A percentile compares a stretch with the other conserved stretches of the same genome.
phyloP scores from a whole-genome alignment of 306 rosid genomes.

The Alnus rubra region DNA sequence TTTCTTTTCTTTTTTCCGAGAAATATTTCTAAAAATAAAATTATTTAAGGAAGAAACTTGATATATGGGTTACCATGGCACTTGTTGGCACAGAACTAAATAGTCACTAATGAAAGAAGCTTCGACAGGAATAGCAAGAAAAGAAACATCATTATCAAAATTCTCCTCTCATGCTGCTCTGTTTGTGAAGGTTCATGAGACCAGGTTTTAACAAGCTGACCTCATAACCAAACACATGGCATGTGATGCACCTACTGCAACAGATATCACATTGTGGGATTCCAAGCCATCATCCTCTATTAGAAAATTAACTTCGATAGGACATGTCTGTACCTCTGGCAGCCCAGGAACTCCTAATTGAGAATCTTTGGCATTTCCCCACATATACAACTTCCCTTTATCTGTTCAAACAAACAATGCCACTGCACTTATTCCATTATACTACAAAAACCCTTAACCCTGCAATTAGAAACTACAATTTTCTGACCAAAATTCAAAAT shows the following conservation, averaged over 20 bases:
- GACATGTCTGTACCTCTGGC: conserved; percentile 62
- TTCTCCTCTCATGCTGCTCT: not conserved
- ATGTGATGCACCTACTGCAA: conserved; percentile 82
- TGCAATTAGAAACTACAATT: not conserved
- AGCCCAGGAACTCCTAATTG: conserved; percentile 94
- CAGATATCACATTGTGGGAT: conserved; percentile 63
- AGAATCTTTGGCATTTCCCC: conserved; percentile 83
- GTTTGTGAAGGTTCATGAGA: not conserved
- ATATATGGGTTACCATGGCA: too few species aligned
- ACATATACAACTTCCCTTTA: conserved; percentile 76
- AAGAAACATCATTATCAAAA: not conserved
- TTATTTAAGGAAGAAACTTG: too few species aligned
- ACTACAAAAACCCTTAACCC: not conserved
- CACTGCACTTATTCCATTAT: conserved; percentile 4
- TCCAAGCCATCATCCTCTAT: conserved; percentile 81
- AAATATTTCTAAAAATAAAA: too few species aligned
- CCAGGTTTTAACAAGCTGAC: conserved; percentile 32
- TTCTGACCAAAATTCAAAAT: too few species aligned
- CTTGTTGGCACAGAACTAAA: too few species aligned
- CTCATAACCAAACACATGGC: conserved; percentile 75
- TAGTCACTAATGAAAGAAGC: too few species aligned
- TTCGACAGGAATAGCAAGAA: too few species aligned
- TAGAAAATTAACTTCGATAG: conserved; percentile 76
- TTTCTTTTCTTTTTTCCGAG: too few species aligned
- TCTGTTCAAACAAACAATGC: conserved; percentile 44